phyloP scores from a whole-genome alignment of 2,329 filamentous ascomycete genomes.

The Colletotrichum tanaceti region DNA sequence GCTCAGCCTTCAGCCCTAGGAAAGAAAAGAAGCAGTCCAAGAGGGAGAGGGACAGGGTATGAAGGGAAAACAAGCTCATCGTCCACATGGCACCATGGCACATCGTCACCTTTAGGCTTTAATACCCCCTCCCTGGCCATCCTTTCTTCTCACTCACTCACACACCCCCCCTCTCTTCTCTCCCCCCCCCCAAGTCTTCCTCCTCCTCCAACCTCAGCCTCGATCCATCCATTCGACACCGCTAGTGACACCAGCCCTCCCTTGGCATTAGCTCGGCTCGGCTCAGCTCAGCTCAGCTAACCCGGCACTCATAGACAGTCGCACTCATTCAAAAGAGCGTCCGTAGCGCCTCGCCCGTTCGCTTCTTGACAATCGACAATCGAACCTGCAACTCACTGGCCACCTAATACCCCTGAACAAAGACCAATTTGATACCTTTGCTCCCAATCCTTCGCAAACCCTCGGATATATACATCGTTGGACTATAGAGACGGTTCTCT shows the following conservation, averaged over 20 bases:
- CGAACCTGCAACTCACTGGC: not conserved
- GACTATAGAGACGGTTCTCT: not conserved
- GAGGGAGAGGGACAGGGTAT: not conserved
- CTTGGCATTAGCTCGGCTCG: not conserved
- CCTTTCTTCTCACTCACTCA: not conserved
- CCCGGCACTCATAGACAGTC: conserved; percentile 3
- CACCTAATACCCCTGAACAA: not conserved
- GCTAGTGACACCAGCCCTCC: conserved; percentile 29
- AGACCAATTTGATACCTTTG: not conserved
- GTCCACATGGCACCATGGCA: not conserved
- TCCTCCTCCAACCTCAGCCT: conserved; percentile 16
- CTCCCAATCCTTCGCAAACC: not conserved
- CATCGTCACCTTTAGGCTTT: conserved; percentile 3
- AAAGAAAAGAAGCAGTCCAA: not conserved
- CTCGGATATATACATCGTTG: not conserved
- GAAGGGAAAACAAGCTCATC: conserved; percentile 27
- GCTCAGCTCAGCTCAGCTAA: not conserved
- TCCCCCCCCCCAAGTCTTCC: too few relatives aligned
- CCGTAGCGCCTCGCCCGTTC: conserved; percentile 1
- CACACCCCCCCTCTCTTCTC: too few relatives aligned
- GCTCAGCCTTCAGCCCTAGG: conserved; percentile 36
- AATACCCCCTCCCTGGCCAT: not conserved
- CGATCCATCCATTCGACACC: conserved; percentile 19
- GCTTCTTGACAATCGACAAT: not conserved
- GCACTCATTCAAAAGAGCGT: conserved; percentile 12